These are phyloP conservation scores for Penicillium chermesinum DNA, from an alignment of 495 filamentous ascomycete genomes.

Conservation along the genomic window DNA sequence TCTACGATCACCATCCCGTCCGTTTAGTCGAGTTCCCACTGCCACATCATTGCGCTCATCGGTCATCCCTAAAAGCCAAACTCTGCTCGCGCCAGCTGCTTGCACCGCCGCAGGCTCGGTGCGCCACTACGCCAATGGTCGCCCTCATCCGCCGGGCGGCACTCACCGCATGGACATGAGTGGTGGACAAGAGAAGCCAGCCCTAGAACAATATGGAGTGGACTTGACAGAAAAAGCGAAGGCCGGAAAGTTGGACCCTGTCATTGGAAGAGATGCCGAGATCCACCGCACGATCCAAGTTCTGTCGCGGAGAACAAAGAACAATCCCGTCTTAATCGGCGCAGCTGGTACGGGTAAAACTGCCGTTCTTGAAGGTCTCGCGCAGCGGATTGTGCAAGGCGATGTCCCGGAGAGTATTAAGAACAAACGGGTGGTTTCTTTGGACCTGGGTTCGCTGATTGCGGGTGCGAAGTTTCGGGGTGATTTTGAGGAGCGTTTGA, in stretches of 20 bases:
- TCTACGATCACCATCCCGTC: constrained; percentile 15
- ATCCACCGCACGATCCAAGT: constrained; percentile 94
- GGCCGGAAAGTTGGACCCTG: constrained; percentile 88
- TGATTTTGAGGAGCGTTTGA: constrained; percentile 93
- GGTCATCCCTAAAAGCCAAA: constrained; percentile 12
- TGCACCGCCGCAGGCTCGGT: constrained; percentile 13
- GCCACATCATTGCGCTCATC: constrained; percentile 19
- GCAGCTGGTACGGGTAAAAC: constrained; percentile 93
- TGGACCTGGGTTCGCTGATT: constrained; percentile 88
- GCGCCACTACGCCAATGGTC: constrained; percentile 67
- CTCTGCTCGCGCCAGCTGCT: constrained; percentile 10
- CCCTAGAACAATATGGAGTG: constrained; percentile 83
- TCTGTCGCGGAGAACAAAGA: constrained; percentile 88
- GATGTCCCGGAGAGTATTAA: constrained; percentile 97
- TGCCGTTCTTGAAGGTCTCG: constrained; percentile 87
- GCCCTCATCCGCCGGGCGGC: constrained; percentile 82
- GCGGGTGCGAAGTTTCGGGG: constrained; percentile 94
- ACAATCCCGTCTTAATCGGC: constrained; percentile 93
- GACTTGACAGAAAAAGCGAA: constrained; percentile 84
- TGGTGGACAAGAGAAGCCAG: constrained; percentile 72
- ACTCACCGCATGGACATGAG: constrained; percentile 90
- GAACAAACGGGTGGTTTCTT: constrained; percentile 78
- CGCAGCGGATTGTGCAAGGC: constrained; percentile 82
- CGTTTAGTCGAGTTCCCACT: constrained; percentile 17
- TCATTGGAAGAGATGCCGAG: constrained; percentile 87